Evolutionary conservation across 495 filamentous ascomycete species (phyloP).

Genomic region (Neurospora sp.): DNA sequence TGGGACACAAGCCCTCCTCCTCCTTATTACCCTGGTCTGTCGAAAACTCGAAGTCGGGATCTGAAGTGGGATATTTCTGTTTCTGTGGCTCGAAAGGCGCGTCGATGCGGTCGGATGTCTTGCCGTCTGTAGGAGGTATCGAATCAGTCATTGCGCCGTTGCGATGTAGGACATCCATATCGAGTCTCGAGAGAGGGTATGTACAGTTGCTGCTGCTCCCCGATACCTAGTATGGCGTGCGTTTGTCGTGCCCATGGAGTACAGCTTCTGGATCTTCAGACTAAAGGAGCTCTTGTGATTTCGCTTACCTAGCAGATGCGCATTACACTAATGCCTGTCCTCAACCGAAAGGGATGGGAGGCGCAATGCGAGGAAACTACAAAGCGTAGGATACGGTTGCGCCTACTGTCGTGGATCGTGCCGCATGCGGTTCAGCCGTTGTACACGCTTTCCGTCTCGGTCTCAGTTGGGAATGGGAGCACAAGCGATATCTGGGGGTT

Average conservation of each 20-base stretch:
- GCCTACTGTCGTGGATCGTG: background rate
- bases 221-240: background rate
- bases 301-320: background rate
- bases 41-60: background rate
- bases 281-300: background rate
- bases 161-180: background rate
- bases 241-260: background rate
- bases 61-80: background rate
- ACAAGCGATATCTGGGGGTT: background rate
- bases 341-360: background rate
- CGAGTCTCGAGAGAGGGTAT: background rate
- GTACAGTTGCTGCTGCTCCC: background rate
- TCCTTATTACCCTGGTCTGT: background rate
- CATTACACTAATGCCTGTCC: background rate
- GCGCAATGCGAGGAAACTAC: background rate
- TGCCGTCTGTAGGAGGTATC: background rate
- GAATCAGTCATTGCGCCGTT: background rate
- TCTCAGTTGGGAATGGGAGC: background rate
- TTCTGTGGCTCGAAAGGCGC: background rate
- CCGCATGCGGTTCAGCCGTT: background rate
- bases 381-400: background rate
- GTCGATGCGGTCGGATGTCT: background rate
- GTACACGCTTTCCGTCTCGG: background rate
- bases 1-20: constrained; percentile 1
- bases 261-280: background rate